These are phyloP conservation scores for Acorus gramineus DNA, from an alignment of 106 monocot genomes.

Conservation along the genomic window DNA sequence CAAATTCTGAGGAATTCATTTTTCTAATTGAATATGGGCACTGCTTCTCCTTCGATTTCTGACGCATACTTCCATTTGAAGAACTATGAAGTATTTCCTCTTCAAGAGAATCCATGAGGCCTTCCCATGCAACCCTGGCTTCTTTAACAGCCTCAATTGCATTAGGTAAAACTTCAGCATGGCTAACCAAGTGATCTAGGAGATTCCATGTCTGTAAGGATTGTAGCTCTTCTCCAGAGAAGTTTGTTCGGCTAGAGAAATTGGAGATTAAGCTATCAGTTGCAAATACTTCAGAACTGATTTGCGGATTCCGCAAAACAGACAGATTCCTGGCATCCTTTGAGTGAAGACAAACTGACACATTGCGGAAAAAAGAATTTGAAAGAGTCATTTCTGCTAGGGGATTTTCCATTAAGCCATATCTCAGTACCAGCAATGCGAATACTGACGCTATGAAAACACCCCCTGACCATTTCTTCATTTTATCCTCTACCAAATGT, in stretches of 20 bases:
- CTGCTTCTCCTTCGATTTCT: constrained; percentile 47
- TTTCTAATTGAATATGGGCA: constrained; percentile 82
- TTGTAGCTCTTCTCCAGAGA: constrained; percentile 37
- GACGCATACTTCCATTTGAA: constrained; percentile 26
- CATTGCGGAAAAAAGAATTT: constrained; percentile 30
- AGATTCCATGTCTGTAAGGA: constrained; percentile 73
- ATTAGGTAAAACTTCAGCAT: constrained; percentile 42
- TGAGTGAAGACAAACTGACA: constrained; percentile 37
- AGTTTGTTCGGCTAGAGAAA: constrained; percentile 34
- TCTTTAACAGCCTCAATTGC: constrained; percentile 75
- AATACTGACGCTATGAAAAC: constrained; percentile 16
- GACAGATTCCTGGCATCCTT: constrained; percentile 17
- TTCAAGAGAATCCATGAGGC: constrained; percentile 50
- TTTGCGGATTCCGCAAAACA: constrained; percentile 30
- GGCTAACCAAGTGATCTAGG: constrained; percentile 37
- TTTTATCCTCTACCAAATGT: background rate
- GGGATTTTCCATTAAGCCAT: constrained; percentile 51
- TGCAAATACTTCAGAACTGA: constrained; percentile 36
- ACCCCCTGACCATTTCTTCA: constrained; percentile 45
- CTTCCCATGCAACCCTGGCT: constrained; percentile 60
- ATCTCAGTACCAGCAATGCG: constrained; percentile 41
- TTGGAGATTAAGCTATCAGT: constrained; percentile 27
- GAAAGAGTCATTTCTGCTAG: constrained; percentile 34
- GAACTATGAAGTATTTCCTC: constrained; percentile 28
- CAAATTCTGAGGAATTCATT: constrained; percentile 67